Evolutionary conservation across 768 basidiomycete genomes (phyloP).

Genomic region (Hericium coralloides): DNA sequence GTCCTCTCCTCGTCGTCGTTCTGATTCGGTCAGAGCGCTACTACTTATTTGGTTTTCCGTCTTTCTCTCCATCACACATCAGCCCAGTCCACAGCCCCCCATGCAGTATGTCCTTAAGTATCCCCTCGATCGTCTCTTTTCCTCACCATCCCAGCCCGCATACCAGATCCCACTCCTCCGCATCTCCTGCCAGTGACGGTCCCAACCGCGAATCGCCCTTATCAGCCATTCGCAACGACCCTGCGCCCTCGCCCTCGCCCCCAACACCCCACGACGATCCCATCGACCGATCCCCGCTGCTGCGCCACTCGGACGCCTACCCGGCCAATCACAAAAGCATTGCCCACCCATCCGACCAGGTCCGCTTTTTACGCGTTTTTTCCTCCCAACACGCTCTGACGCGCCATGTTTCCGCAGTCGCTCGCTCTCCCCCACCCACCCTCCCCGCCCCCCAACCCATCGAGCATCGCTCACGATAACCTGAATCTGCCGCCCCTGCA

Average conservation of each 20-base stretch:
- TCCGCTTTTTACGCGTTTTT: neutral
- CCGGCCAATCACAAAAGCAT: no score
- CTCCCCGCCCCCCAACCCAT: neutral
- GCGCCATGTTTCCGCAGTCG: neutral
- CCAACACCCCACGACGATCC: neutral
- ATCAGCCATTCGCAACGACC: no score
- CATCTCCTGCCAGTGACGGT: neutral
- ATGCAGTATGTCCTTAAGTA: conserved; percentile 15
- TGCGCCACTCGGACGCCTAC: no score
- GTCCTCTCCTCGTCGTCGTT: conserved; percentile 2
- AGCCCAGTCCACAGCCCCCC: conserved; percentile 6
- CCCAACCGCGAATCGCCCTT: neutral
- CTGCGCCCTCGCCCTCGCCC: no score
- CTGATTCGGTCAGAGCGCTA: conserved; percentile 13
- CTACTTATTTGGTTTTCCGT: conserved; percentile 11
- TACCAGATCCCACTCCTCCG: neutral
- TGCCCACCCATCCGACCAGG: neutral
- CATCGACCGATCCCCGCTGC: neutral
- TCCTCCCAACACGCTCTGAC: neutral
- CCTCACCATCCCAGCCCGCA: neutral
- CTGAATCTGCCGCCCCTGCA: neutral
- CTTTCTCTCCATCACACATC: conserved; percentile 11
- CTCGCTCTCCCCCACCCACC: neutral
- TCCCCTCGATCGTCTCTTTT: conserved; percentile 1
- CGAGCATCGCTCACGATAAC: neutral